A percentile compares a stretch with the other conserved stretches of the same genome.
Conservation (phyloP, 2,329 filamentous ascomycete species). For the Phaeoacremonium minimum region DNA sequence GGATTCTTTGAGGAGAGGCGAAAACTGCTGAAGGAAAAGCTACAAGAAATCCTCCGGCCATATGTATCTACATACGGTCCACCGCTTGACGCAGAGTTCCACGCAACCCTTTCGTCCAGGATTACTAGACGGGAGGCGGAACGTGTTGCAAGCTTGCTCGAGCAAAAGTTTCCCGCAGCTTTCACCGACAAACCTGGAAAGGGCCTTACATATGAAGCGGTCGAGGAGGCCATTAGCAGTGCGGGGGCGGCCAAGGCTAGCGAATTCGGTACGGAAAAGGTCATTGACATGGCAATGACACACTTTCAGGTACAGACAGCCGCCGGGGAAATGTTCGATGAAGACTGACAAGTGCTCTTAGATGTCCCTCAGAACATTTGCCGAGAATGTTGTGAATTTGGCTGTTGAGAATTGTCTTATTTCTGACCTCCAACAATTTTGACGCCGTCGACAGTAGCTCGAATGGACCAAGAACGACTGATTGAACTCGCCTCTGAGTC, state of each 20-base stretch:
- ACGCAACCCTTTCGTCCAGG: conserved; percentile 7
- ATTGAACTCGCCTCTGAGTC: conserved; percentile 24
- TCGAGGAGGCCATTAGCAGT: conserved; percentile 3
- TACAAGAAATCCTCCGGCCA: conserved; percentile 1
- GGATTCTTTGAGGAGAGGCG: neutral
- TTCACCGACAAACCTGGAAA: no score
- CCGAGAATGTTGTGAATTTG: conserved; percentile 42
- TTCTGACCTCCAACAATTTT: conserved; percentile 33
- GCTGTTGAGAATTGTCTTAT: conserved; percentile 45
- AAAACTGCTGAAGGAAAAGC: neutral
- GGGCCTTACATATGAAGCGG: no score
- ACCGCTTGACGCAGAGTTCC: conserved; percentile 26
- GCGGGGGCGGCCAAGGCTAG: conserved; percentile 9
- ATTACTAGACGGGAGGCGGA: conserved; percentile 6
- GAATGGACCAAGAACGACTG: conserved; percentile 24
- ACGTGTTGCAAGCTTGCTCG: conserved; percentile 11
- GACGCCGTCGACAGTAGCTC: conserved; percentile 26
- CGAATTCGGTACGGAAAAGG: conserved; percentile 29
- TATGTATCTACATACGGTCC: conserved; percentile 20
- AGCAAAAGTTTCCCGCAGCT: no score
- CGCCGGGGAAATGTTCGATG: neutral
- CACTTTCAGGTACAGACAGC: conserved; percentile 41
- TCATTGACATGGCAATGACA: conserved; percentile 37
- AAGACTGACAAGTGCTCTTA: conserved; percentile 10
- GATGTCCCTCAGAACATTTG: conserved; percentile 37